A percentile compares a stretch with the other conserved stretches of the same genome.
phyloP scores from a whole-genome alignment of 345 rosid species.

The Murraya paniculata region DNA sequence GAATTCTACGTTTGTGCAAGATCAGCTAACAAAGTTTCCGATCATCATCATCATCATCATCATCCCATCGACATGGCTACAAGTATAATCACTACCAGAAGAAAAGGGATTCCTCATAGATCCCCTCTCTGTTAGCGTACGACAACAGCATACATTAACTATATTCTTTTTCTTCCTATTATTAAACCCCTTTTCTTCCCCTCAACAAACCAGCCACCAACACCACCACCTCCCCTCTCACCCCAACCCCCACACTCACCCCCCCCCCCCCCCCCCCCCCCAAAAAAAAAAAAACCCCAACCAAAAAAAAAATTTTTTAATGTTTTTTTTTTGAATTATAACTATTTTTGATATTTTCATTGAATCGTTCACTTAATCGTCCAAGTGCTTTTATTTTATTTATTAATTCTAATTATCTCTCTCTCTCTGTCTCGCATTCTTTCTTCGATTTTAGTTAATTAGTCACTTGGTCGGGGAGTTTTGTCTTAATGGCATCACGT shows the following conservation, averaged over 20 bases:
- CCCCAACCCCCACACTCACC: too few relatives aligned
- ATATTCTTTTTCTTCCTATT: too few relatives aligned
- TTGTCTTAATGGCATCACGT: conserved; percentile 89
- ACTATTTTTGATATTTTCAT: conserved; percentile 22
- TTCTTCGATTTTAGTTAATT: conserved; percentile 30
- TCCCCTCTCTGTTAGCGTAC: conserved; percentile 71
- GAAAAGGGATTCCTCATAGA: conserved; percentile 94
- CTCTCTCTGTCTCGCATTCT: background rate
- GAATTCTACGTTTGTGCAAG: conserved; percentile 60
- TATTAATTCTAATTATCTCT: background rate
- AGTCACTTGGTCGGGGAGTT: conserved; percentile 61
- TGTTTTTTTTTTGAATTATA: background rate
- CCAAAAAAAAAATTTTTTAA: background rate
- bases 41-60: conserved; percentile 45
- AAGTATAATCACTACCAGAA: conserved; percentile 54
- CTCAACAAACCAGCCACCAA: too few relatives aligned
- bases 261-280: too few relatives aligned
- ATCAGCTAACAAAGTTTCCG: conserved; percentile 47
- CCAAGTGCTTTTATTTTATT: background rate
- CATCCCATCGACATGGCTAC: conserved; percentile 44
- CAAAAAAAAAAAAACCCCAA: background rate
- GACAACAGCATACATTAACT: too few relatives aligned
- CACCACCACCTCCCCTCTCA: too few relatives aligned
- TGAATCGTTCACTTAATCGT: conserved; percentile 18
- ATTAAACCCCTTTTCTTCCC: too few relatives aligned